These are phyloP conservation scores for Lichtheimia hyalospora DNA, from an alignment of 371 early-diverging fungal species.

Conservation along the genomic window DNA sequence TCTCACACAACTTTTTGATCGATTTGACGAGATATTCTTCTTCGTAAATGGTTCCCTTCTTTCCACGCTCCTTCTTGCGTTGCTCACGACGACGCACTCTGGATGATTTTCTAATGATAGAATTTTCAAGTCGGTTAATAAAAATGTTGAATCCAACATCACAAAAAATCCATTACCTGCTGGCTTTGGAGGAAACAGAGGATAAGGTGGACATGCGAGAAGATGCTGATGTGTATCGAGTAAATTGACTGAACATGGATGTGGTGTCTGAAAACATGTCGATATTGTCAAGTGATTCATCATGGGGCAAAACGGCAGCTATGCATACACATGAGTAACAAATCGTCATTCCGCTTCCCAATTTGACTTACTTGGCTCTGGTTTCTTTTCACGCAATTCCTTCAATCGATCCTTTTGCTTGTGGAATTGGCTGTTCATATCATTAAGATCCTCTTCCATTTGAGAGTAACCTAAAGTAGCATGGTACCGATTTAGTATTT, in stretches of 20 bases:
- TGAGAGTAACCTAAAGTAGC: conserved; percentile 40
- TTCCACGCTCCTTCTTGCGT: conserved; percentile 79
- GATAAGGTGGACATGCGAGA: conserved; percentile 58
- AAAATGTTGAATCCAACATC: neutral
- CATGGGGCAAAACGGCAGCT: conserved; percentile 45
- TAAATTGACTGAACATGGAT: conserved; percentile 87
- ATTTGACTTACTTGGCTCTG: conserved; percentile 27
- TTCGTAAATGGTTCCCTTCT: conserved; percentile 86
- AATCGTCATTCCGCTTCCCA: neutral
- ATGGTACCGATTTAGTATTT: neutral
- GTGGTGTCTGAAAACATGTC: conserved; percentile 94
- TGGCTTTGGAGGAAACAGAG: conserved; percentile 44
- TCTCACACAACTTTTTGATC: conserved; percentile 53
- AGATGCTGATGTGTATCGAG: conserved; percentile 68
- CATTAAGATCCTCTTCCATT: conserved; percentile 71
- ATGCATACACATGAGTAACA: neutral
- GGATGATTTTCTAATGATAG: conserved; percentile 58
- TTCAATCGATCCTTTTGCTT: conserved; percentile 61
- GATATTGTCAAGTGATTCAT: conserved; percentile 75
- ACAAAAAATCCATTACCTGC: conserved; percentile 31
- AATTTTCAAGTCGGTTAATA: neutral
- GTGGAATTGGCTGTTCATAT: conserved; percentile 69
- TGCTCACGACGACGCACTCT: conserved; percentile 72
- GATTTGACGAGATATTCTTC: conserved; percentile 87
- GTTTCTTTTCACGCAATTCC: conserved; percentile 53